Percentiles rank a stretch among this genome's conserved stretches.
These are phyloP conservation scores for Alloteropsis angusta DNA, from an alignment of 202 grass and related monocot genomes.

Conservation along the genomic window DNA sequence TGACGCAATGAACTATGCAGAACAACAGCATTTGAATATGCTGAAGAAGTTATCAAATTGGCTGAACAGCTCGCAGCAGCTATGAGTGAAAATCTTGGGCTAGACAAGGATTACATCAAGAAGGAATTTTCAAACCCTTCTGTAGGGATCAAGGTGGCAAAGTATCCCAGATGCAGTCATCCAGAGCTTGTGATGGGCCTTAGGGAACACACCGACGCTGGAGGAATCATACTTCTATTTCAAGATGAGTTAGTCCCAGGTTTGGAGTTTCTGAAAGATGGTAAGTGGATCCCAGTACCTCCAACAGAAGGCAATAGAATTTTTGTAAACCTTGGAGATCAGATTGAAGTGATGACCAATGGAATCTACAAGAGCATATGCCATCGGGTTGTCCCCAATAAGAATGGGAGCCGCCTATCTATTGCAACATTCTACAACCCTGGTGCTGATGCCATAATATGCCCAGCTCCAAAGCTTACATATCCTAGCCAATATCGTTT, in stretches of 20 bases:
- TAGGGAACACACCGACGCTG: slow-evolving; percentile 55
- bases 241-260: slow-evolving; percentile 57
- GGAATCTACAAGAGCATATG: slow-evolving; percentile 61
- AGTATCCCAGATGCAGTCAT: slow-evolving; percentile 49
- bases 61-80: slow-evolving; percentile 40
- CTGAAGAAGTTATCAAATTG: slow-evolving; percentile 39
- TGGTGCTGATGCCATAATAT: slow-evolving; percentile 44
- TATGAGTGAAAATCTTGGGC: slow-evolving; percentile 61
- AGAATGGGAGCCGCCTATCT: slow-evolving; percentile 48
- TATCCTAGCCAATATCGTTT: slow-evolving; percentile 63
- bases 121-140: slow-evolving; percentile 48
- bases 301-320: slow-evolving; percentile 46
- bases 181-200: slow-evolving; percentile 53
- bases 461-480: slow-evolving; percentile 48
- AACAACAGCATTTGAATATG: slow-evolving; percentile 18
- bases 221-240: slow-evolving; percentile 58
- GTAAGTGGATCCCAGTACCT: slow-evolving; percentile 46
- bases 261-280: slow-evolving; percentile 66
- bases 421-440: slow-evolving; percentile 68
- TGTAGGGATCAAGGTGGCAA: slow-evolving; percentile 61
- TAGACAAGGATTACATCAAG: slow-evolving; percentile 45
- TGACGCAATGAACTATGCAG: slow-evolving; percentile 25
- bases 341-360: slow-evolving; percentile 63
- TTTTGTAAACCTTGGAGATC: slow-evolving; percentile 63
- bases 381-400: slow-evolving; percentile 42